phyloP scores from a whole-genome alignment of 1,139 yeast genomes.

The Petasospora fabianii region DNA sequence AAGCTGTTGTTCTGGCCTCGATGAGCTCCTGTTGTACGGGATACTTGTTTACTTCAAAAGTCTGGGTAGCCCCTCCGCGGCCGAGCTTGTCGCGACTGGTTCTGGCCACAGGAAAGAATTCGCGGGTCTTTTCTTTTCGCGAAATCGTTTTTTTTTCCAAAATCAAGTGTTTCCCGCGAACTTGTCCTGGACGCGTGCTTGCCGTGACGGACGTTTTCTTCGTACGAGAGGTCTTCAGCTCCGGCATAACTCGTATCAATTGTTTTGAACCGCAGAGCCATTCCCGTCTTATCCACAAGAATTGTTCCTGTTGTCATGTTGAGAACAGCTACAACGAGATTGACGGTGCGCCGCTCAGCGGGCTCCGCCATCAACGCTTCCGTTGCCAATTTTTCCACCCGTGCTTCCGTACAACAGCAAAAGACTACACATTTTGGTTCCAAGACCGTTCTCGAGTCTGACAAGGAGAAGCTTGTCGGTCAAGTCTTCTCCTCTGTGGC shows the following conservation, averaged over 20 bases:
- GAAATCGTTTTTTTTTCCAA: not conserved
- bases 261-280: too few species aligned
- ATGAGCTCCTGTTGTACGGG: not conserved
- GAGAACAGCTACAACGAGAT: not conserved
- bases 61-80: not conserved
- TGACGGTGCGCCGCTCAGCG: not conserved
- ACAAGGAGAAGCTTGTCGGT: slow-evolving; percentile 83
- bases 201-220: not conserved
- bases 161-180: not conserved
- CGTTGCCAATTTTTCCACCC: slow-evolving; percentile 5
- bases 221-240: too few species aligned
- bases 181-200: not conserved
- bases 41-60: not conserved
- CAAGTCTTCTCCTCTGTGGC: slow-evolving; percentile 95
- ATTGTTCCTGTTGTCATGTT: too few species aligned
- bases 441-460: slow-evolving; percentile 72
- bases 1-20: not conserved
- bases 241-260: too few species aligned
- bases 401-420: slow-evolving; percentile 8
- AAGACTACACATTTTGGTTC: slow-evolving; percentile 90
- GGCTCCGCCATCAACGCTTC: not conserved
- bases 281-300: too few species aligned
- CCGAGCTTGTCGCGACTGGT: too few species aligned
- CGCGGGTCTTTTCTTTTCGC: not conserved
- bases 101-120: not conserved